Conservation (phyloP, 495 filamentous ascomycete species). For the Bryoglossum gracile region DNA sequence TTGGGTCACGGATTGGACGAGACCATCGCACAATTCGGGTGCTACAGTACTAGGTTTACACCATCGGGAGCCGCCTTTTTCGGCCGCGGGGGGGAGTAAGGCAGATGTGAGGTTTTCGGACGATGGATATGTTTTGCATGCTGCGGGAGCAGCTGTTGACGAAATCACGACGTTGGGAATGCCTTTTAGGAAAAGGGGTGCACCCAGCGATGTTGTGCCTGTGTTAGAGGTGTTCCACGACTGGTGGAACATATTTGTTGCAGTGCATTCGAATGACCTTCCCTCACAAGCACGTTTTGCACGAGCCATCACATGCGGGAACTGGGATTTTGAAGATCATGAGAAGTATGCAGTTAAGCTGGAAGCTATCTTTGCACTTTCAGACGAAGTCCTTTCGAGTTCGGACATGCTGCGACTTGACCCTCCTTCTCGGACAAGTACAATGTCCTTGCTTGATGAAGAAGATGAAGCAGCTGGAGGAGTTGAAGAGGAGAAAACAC, state of each 20-base stretch:
- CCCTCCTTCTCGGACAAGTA: slow-evolving; percentile 1
- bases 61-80: slow-evolving; percentile 5
- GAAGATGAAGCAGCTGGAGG: background rate
- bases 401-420: slow-evolving; percentile 8
- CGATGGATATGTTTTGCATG: slow-evolving; percentile 9
- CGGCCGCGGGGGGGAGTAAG: slow-evolving; percentile 5
- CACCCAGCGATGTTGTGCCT: slow-evolving; percentile 7
- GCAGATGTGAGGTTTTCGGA: slow-evolving; percentile 2
- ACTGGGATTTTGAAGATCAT: slow-evolving; percentile 11
- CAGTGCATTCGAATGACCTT: background rate
- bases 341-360: slow-evolving; percentile 1
- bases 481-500: slow-evolving; percentile 3
- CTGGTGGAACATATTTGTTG: slow-evolving; percentile 20
- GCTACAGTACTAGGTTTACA: slow-evolving; percentile 13
- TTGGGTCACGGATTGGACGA: slow-evolving; percentile 24
- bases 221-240: slow-evolving; percentile 7
- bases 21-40: background rate
- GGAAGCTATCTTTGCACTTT: slow-evolving; percentile 8
- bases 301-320: slow-evolving; percentile 12
- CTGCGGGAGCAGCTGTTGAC: slow-evolving; percentile 10
- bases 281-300: slow-evolving; percentile 5
- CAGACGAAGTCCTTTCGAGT: background rate
- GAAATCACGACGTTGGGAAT: slow-evolving; percentile 3
- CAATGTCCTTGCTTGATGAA: slow-evolving; percentile 3
- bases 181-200: slow-evolving; percentile 4